A percentile compares a stretch with the other conserved stretches of the same genome.
These are phyloP conservation scores for Neurospora africana DNA, from an alignment of 495 filamentous ascomycete species.

Conservation along the genomic window DNA sequence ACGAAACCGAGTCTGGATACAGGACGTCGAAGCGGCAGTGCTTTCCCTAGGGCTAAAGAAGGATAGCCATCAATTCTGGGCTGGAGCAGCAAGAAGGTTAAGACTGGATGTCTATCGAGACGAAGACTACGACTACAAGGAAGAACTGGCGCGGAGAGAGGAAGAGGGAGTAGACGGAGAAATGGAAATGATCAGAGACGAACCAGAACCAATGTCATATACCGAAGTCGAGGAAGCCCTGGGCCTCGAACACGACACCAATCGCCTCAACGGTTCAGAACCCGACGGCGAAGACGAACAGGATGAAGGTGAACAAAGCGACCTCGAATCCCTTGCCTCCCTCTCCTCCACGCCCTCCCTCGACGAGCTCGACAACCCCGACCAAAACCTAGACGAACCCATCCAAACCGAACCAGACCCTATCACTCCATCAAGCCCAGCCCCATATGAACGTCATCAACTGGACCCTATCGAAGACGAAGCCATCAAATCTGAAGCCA, in stretches of 20 bases:
- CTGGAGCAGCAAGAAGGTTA: constrained; percentile 47
- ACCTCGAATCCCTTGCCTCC: neutral
- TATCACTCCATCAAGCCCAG: constrained; percentile 1
- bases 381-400: neutral
- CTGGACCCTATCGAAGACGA: constrained; percentile 15
- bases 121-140: constrained; percentile 13
- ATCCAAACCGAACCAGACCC: neutral
- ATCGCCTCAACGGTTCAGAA: neutral
- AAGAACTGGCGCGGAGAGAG: neutral
- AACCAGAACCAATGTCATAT: constrained; percentile 30
- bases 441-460: constrained; percentile 11
- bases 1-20: constrained; percentile 32
- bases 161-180: constrained; percentile 11
- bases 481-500: constrained; percentile 10
- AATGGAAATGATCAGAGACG: constrained; percentile 13
- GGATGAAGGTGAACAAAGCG: neutral
- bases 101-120: constrained; percentile 45
- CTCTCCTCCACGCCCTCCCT: neutral
- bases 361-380: neutral
- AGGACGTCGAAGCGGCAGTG: constrained; percentile 58
- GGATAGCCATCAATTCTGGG: constrained; percentile 46
- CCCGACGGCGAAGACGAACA: constrained; percentile 12
- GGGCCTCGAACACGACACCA: neutral
- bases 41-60: constrained; percentile 41
- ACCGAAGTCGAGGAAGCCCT: constrained; percentile 44